These are phyloP conservation scores for Rhodocollybia butyracea DNA, from an alignment of 768 basidiomycete species.

Conservation along the genomic window DNA sequence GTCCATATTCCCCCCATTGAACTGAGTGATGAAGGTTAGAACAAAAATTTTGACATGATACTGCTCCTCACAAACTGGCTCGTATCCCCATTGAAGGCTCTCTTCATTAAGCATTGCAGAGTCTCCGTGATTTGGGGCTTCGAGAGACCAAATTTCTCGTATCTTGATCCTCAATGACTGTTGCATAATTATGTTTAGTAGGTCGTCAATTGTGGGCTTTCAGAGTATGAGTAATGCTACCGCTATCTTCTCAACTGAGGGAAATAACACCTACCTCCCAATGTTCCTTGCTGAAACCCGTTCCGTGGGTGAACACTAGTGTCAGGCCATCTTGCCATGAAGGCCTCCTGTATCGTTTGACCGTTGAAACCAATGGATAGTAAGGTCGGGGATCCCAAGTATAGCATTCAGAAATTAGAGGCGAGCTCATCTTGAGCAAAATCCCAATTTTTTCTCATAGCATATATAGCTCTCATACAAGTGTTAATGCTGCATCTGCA, in stretches of 20 bases:
- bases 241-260: no score
- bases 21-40: conserved; percentile 33
- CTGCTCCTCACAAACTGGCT: conserved; percentile 31
- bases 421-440: not conserved
- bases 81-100: conserved; percentile 36
- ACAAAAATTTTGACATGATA: not conserved
- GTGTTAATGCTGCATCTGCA: no score
- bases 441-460: no score
- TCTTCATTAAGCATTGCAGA: conserved; percentile 46
- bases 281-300: conserved; percentile 55
- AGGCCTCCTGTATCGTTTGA: conserved; percentile 47
- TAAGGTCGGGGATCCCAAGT: conserved; percentile 52
- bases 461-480: no score
- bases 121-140: conserved; percentile 55
- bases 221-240: no score
- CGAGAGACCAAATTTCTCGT: conserved; percentile 38
- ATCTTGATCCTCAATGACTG: conserved; percentile 29
- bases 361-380: conserved; percentile 45
- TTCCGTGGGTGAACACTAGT: conserved; percentile 49
- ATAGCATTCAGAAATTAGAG: conserved; percentile 24
- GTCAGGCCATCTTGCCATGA: conserved; percentile 33
- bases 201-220: conserved; percentile 49
- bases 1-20: conserved; percentile 51
- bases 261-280: no score
- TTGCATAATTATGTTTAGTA: conserved; percentile 27